A percentile compares a stretch with the other conserved stretches of the same genome.
Evolutionary conservation across 257 asterid genomes (phyloP).

Genomic region (Capsicum chinense): DNA sequence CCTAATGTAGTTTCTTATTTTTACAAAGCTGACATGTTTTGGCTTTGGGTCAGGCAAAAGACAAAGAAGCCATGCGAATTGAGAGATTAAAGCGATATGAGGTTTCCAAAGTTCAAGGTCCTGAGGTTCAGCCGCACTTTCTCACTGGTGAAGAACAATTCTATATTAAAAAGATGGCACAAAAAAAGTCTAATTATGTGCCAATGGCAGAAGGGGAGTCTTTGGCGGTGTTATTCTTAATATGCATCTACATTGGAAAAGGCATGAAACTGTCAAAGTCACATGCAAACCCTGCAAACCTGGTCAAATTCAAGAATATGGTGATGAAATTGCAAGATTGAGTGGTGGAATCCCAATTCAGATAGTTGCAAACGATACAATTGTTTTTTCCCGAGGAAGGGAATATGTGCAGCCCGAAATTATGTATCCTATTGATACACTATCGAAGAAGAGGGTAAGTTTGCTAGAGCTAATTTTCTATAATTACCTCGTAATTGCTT

Average conservation of each 20-base stretch:
- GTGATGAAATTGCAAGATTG: slow-evolving; percentile 76
- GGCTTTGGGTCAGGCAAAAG: slow-evolving; percentile 59
- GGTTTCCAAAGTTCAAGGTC: slow-evolving; percentile 87
- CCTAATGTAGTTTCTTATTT: background rate
- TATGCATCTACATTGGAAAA: slow-evolving; percentile 99
- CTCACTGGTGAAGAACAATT: slow-evolving; percentile 86
- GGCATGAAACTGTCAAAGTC: slow-evolving; percentile 93
- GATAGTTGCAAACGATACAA: slow-evolving; percentile 71
- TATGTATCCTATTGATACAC: slow-evolving; percentile 91
- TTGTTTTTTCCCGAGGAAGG: slow-evolving; percentile 83
- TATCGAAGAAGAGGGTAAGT: slow-evolving; percentile 80
- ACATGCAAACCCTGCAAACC: slow-evolving; percentile 87
- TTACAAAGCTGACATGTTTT: background rate
- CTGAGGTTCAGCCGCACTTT: slow-evolving; percentile 68
- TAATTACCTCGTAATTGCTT: background rate
- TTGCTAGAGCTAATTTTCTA: slow-evolving; percentile 20
- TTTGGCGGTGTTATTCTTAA: slow-evolving; percentile 97
- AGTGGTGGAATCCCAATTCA: slow-evolving; percentile 93
- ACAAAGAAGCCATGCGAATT: slow-evolving; percentile 70
- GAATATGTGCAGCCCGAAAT: slow-evolving; percentile 88
- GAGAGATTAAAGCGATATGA: slow-evolving; percentile 87
- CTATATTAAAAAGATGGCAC: slow-evolving; percentile 91
- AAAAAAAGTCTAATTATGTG: slow-evolving; percentile 89
- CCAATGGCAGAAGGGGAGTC: slow-evolving; percentile 91
- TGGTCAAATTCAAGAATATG: slow-evolving; percentile 77